Evolutionary conservation across 75 land plant genomes (phyloP).

Genomic region (Pseudotsuga menziesii): DNA sequence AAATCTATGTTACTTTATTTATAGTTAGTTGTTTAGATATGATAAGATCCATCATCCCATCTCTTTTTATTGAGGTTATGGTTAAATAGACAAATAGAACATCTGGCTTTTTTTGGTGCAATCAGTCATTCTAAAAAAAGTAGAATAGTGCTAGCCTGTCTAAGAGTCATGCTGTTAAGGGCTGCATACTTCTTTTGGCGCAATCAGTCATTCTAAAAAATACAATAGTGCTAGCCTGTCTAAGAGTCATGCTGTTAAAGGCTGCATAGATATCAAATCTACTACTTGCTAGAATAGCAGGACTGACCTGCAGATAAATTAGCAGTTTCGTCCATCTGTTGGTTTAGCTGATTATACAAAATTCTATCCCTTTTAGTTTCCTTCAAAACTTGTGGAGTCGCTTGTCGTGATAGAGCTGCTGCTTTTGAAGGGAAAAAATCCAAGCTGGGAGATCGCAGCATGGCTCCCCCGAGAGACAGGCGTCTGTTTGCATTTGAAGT

Average conservation of each 20-base stretch:
- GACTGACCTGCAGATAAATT: constrained; percentile 43
- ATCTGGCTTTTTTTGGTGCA: too few species aligned
- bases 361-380: constrained; percentile 11
- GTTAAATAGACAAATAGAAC: background rate
- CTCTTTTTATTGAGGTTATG: background rate
- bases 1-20: too few species aligned
- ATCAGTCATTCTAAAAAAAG: background rate
- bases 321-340: constrained; percentile 24
- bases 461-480: constrained; percentile 64
- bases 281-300: background rate
- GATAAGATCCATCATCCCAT: too few species aligned
- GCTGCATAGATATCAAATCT: background rate
- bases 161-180: background rate
- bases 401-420: constrained; percentile 5
- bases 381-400: constrained; percentile 10
- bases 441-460: constrained; percentile 20
- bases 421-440: constrained; percentile 22
- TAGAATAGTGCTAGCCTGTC: background rate
- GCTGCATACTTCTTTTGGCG: too few species aligned
- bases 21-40: background rate
- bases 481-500: constrained; percentile 54
- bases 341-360: constrained; percentile 18
- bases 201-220: background rate
- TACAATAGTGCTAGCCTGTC: background rate
- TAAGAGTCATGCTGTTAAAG: background rate